Evolutionary conservation across 2,329 filamentous ascomycete species (phyloP).

Genomic region (Endoconidiophora polonica): DNA sequence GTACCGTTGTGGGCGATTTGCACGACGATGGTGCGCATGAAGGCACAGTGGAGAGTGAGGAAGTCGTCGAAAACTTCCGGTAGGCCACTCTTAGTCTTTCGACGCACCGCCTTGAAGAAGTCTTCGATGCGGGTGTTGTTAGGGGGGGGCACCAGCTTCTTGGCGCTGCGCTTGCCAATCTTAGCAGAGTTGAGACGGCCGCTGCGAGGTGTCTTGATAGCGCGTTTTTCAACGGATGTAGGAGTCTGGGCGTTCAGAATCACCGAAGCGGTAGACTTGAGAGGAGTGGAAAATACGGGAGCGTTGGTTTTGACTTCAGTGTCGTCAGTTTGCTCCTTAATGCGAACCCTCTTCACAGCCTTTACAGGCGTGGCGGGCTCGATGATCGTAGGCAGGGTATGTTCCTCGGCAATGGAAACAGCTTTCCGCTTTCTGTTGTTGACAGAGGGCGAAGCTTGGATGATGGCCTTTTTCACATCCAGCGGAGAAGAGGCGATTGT

Average conservation of each 20-base stretch:
- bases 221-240: conserved; percentile 8
- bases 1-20: conserved; percentile 54
- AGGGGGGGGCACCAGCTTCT: conserved; percentile 11
- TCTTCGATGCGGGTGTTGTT: conserved; percentile 22
- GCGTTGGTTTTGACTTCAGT: neutral
- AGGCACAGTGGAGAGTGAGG: conserved; percentile 45
- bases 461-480: conserved; percentile 18
- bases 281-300: conserved; percentile 7
- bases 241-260: conserved; percentile 2
- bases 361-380: conserved; percentile 8
- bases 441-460: conserved; percentile 14
- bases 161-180: conserved; percentile 10
- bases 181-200: conserved; percentile 11
- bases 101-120: conserved; percentile 19
- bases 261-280: neutral
- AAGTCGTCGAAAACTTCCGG: conserved; percentile 41
- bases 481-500: conserved; percentile 12
- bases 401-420: conserved; percentile 15
- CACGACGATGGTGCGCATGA: conserved; percentile 50
- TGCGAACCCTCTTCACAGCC: conserved; percentile 11
- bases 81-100: conserved; percentile 21
- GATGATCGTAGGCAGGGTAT: conserved; percentile 13
- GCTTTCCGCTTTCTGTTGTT: conserved; percentile 25
- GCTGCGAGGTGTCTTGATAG: conserved; percentile 11
- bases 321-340: conserved; percentile 10